phyloP scores from a whole-genome alignment of 352 stramenopile species.

The Paralagenidium karlingii region DNA sequence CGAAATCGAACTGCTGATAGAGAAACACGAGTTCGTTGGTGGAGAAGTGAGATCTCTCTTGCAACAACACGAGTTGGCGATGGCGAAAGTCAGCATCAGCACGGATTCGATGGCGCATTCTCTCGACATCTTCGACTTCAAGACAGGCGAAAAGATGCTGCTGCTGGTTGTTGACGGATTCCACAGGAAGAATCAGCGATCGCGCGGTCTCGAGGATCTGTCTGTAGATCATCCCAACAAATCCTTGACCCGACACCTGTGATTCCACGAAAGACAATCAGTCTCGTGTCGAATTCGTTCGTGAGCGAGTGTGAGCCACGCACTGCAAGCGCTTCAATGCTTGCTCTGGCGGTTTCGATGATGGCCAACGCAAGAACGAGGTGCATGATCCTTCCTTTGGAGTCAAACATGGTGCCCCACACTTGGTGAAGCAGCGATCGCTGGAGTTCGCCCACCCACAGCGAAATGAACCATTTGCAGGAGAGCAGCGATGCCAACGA shows the following conservation, averaged over 20 bases:
- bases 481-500: constrained; percentile 50
- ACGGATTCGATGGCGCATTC: too few relatives aligned
- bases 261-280: neutral
- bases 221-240: too few relatives aligned
- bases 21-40: too few relatives aligned
- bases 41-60: too few relatives aligned
- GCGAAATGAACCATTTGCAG: constrained; percentile 67
- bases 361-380: constrained; percentile 44
- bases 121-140: too few relatives aligned
- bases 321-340: constrained; percentile 5
- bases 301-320: constrained; percentile 5
- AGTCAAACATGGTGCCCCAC: constrained; percentile 47
- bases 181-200: too few relatives aligned
- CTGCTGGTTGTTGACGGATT: too few relatives aligned
- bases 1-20: too few relatives aligned
- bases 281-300: constrained; percentile 5
- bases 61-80: too few relatives aligned
- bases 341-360: constrained; percentile 19
- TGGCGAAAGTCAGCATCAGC: too few relatives aligned
- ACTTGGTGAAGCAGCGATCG: constrained; percentile 25
- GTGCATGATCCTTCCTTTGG: constrained; percentile 42
- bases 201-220: too few relatives aligned
- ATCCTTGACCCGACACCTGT: neutral
- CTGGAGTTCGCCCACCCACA: constrained; percentile 55
- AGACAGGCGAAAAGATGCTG: too few relatives aligned